A percentile compares a stretch with the other conserved stretches of the same genome.
Conservation (phyloP, 768 basidiomycete genomes). For the Suillus tomentosus region DNA sequence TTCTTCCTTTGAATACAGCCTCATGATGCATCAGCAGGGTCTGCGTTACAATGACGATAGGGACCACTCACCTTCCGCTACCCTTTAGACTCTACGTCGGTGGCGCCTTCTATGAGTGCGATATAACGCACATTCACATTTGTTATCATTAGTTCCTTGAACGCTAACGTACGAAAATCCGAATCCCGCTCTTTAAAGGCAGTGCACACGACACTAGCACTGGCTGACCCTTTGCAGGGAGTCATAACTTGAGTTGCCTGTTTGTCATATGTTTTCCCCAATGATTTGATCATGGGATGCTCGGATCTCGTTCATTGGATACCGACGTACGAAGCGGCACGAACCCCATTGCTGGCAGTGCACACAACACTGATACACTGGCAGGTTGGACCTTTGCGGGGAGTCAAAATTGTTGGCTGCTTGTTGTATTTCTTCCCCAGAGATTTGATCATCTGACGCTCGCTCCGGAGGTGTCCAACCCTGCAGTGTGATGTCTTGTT, state of each 20-base stretch:
- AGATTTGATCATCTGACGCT: slow-evolving; percentile 54
- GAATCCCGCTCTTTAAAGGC: not conserved
- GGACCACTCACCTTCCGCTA: slow-evolving; percentile 40
- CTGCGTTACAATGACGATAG: not conserved
- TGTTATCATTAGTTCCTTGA: slow-evolving; percentile 50
- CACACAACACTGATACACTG: slow-evolving; percentile 7
- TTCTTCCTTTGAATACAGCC: not conserved
- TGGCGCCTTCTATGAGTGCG: slow-evolving; percentile 53
- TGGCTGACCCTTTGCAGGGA: slow-evolving; percentile 70
- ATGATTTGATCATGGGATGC: slow-evolving; percentile 42
- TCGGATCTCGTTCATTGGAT: too few relatives aligned
- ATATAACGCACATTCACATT: slow-evolving; percentile 64
- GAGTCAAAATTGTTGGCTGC: slow-evolving; percentile 56
- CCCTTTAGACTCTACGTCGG: slow-evolving; percentile 51
- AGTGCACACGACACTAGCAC: slow-evolving; percentile 9
- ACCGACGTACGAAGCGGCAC: not conserved
- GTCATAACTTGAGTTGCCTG: slow-evolving; percentile 55
- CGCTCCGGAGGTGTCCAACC: slow-evolving; percentile 35
- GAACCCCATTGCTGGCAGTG: not conserved
- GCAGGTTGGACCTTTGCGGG: slow-evolving; percentile 61
- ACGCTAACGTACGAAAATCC: slow-evolving; percentile 61
- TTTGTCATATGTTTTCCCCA: slow-evolving; percentile 57
- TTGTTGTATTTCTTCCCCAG: slow-evolving; percentile 26
- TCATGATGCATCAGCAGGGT: not conserved
- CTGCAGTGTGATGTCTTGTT: slow-evolving; percentile 54